Percentiles rank a stretch among this genome's conserved stretches.
Conservation (phyloP, 192 early-diverging fungal genomes). For the Coemansia sp. region DNA sequence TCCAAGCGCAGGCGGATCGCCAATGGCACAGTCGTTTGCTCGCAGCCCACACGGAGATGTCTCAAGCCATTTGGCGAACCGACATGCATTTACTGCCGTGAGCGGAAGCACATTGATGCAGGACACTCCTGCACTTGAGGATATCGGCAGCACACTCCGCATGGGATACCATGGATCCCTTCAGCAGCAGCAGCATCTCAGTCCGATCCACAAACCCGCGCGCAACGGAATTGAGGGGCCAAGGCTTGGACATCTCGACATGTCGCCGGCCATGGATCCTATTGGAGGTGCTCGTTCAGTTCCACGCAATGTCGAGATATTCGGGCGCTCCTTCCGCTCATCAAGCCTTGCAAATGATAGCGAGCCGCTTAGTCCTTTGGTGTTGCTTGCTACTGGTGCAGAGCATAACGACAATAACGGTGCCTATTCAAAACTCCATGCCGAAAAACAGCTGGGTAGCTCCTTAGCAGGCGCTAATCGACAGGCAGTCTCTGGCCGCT, state of each 20-base stretch:
- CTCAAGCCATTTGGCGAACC: constrained; percentile 32
- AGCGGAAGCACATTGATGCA: constrained; percentile 12
- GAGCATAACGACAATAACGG: constrained; percentile 2
- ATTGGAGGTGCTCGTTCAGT: constrained; percentile 35
- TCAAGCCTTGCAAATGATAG: constrained; percentile 37
- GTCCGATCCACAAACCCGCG: constrained; percentile 3
- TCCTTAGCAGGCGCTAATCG: constrained; percentile 14
- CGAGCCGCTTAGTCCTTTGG: constrained; percentile 40
- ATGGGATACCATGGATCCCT: constrained; percentile 17
- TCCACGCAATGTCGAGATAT: constrained; percentile 30
- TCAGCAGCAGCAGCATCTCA: constrained; percentile 11
- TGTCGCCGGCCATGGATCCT: constrained; percentile 33
- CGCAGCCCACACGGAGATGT: constrained; percentile 28
- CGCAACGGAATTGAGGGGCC: constrained; percentile 13
- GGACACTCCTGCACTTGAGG: constrained; percentile 1
- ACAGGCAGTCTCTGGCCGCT: constrained; percentile 14
- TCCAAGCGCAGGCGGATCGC: constrained; percentile 30
- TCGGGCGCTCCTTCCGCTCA: constrained; percentile 44
- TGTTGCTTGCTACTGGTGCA: constrained; percentile 5
- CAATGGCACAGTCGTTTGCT: constrained; percentile 37
- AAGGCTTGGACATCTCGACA: constrained; percentile 15
- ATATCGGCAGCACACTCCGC: constrained; percentile 13
- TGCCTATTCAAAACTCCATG: neutral
- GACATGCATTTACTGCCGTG: constrained; percentile 47
- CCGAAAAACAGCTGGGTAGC: constrained; percentile 24